Evolutionary conservation across 495 filamentous ascomycete species (phyloP).

Genomic region (Diplogelasinospora grovesii): DNA sequence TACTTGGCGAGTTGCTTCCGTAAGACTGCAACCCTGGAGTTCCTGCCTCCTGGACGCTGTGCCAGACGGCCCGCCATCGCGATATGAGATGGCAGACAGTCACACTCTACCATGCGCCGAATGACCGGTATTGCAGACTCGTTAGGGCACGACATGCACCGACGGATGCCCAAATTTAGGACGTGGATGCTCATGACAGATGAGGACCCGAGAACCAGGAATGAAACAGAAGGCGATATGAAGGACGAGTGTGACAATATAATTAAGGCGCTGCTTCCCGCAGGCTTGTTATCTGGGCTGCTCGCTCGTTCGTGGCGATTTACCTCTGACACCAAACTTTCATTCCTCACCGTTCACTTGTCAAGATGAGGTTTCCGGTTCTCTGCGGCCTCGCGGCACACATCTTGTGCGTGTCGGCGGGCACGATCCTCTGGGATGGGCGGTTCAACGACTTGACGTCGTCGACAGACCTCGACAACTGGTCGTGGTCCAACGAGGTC

Average conservation of each 20-base stretch:
- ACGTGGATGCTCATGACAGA: too few species aligned
- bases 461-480: constrained; percentile 47
- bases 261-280: too few species aligned
- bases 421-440: constrained; percentile 53
- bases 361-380: constrained; percentile 22
- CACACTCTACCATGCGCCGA: too few species aligned
- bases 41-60: constrained; percentile 5
- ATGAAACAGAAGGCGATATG: too few species aligned
- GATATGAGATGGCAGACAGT: too few species aligned
- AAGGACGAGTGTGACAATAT: too few species aligned
- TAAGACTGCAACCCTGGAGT: constrained; percentile 20
- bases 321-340: background rate
- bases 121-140: too few species aligned
- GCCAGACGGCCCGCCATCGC: constrained; percentile 20
- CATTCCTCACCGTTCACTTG: background rate
- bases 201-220: too few species aligned
- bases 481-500: constrained; percentile 62
- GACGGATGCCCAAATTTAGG: too few species aligned
- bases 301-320: too few species aligned
- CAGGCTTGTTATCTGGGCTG: too few species aligned
- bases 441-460: constrained; percentile 52
- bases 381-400: constrained; percentile 18
- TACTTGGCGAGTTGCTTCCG: constrained; percentile 14
- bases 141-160: too few species aligned
- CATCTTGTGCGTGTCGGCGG: constrained; percentile 22